Evolutionary conservation across 768 basidiomycete species (phyloP).

Genomic region (Rhizopogon vesiculosus): DNA sequence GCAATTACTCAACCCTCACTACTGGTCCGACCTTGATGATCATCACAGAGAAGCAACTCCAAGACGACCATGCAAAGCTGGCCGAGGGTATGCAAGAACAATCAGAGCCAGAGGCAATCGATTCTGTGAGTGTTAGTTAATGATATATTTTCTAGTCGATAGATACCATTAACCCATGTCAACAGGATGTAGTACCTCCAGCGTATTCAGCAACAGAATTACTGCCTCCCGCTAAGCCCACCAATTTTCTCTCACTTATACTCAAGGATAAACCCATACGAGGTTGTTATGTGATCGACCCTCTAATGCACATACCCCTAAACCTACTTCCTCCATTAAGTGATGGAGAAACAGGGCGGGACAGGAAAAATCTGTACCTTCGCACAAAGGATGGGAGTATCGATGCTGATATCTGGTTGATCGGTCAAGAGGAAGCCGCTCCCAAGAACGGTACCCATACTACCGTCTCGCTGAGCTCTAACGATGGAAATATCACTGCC

Average conservation of each 20-base stretch:
- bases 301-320: constrained; percentile 8
- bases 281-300: constrained; percentile 13
- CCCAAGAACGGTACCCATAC: not conserved
- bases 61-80: not conserved
- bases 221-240: constrained; percentile 3
- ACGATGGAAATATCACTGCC: constrained; percentile 6
- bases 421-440: constrained; percentile 5
- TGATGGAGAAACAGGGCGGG: constrained; percentile 1
- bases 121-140: not conserved
- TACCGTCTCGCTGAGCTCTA: constrained; percentile 3
- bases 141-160: not conserved
- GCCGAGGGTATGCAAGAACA: not conserved
- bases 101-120: not conserved
- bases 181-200: constrained; percentile 3
- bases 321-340: constrained; percentile 9
- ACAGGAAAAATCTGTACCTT: constrained; percentile 10
- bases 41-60: constrained; percentile 1
- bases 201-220: constrained; percentile 1
- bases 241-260: constrained; percentile 8
- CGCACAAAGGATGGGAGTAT: constrained; percentile 10
- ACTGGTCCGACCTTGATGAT: not conserved
- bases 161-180: not conserved
- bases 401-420: constrained; percentile 22
- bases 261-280: constrained; percentile 4
- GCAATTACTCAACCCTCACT: no score